Conservation (phyloP, 1,284 basidiomycete genomes). For the Cerrena zonata region DNA sequence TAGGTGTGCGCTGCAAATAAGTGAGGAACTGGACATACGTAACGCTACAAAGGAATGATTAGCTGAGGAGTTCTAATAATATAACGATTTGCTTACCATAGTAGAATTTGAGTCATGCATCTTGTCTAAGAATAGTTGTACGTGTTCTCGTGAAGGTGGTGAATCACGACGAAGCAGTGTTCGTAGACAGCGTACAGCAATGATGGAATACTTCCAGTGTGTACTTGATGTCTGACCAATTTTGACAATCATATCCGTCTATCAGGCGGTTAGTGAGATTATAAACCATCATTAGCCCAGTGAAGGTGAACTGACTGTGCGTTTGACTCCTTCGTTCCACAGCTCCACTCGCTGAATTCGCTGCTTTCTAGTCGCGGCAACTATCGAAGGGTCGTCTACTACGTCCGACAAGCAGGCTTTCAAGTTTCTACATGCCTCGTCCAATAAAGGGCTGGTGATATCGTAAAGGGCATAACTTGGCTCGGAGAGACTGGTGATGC, state of each 20-base stretch:
- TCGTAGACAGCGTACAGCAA: constrained; percentile 68
- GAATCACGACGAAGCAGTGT: constrained; percentile 72
- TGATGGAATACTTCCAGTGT: constrained; percentile 82
- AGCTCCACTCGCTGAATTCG: constrained; percentile 39
- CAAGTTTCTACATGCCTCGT: constrained; percentile 33
- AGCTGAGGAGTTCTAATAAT: constrained; percentile 8
- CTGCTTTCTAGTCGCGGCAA: constrained; percentile 39
- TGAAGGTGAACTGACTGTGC: constrained; percentile 35
- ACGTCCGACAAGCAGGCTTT: constrained; percentile 33
- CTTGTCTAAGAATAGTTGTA: constrained; percentile 53
- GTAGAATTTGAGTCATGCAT: constrained; percentile 56
- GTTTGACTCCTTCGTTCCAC: constrained; percentile 37
- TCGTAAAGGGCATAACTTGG: constrained; percentile 53
- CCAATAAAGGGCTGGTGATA: constrained; percentile 39
- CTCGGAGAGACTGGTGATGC: constrained; percentile 54
- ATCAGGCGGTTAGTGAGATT: neutral
- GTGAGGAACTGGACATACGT: constrained; percentile 38
- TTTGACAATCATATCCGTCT: constrained; percentile 35
- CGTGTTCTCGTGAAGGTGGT: constrained; percentile 49
- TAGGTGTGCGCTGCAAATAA: neutral
- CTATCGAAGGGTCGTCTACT: constrained; percentile 33
- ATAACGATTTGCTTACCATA: constrained; percentile 42
- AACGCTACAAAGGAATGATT: constrained; percentile 39
- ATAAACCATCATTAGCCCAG: neutral
- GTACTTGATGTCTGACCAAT: constrained; percentile 55